Conservation (phyloP, 2,329 filamentous ascomycete genomes). For the Colletotrichum tropicale region DNA sequence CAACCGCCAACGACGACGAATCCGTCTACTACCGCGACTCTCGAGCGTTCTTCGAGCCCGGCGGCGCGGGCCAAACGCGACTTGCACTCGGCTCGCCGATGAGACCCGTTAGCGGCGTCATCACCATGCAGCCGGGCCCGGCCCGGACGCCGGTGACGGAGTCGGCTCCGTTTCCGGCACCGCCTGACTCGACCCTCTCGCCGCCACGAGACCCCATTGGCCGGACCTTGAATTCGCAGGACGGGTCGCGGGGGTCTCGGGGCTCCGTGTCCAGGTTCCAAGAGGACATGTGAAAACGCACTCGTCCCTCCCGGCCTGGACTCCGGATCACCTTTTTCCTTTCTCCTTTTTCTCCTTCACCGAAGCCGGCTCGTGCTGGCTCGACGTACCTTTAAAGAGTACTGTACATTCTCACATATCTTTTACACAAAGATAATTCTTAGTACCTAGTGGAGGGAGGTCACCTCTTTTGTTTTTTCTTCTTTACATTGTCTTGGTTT, state of each 20-base stretch:
- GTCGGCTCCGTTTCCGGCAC: constrained; percentile 51
- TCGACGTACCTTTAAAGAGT: constrained; percentile 7
- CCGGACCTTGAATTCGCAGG: constrained; percentile 38
- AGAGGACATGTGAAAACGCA: constrained; percentile 35
- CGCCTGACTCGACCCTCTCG: constrained; percentile 20
- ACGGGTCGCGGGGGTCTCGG: constrained; percentile 33
- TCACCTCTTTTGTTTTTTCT: not conserved
- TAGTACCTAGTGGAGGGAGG: constrained; percentile 6
- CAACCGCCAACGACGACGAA: constrained; percentile 35
- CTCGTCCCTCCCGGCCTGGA: not conserved
- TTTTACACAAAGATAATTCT: constrained; percentile 9
- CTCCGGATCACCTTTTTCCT: not conserved
- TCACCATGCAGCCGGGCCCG: constrained; percentile 69
- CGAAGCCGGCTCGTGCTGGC: not conserved
- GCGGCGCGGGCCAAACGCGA: constrained; percentile 29
- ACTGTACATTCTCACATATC: constrained; percentile 18
- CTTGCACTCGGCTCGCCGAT: constrained; percentile 62
- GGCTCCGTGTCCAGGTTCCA: constrained; percentile 44
- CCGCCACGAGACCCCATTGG: constrained; percentile 39
- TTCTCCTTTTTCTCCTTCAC: not conserved
- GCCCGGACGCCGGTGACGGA: constrained; percentile 66
- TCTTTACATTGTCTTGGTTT: not conserved
- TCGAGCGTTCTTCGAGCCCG: constrained; percentile 45
- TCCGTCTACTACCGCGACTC: constrained; percentile 62
- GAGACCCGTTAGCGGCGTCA: constrained; percentile 64